These are phyloP conservation scores for Chrysanthemum lavandulifolium DNA, from an alignment of 129 eudicot genomes.

Conservation along the genomic window DNA sequence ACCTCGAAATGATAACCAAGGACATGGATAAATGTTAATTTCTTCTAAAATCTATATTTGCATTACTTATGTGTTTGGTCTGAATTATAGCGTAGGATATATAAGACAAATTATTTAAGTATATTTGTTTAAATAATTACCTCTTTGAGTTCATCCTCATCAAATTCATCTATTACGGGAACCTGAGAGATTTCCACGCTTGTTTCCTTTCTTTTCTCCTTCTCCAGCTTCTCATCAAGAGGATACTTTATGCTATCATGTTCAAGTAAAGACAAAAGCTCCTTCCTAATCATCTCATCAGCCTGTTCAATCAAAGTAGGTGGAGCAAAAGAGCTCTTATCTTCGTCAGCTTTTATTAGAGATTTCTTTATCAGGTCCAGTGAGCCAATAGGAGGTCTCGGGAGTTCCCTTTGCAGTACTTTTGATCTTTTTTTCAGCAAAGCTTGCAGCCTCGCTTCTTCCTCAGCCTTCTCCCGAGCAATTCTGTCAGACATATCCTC, in stretches of 20 bases:
- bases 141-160: slow-evolving; percentile 76
- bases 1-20: too few relatives aligned
- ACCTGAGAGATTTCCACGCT: slow-evolving; percentile 54
- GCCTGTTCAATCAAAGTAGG: slow-evolving; percentile 93
- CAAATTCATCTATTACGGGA: slow-evolving; percentile 79
- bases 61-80: too few relatives aligned
- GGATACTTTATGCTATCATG: slow-evolving; percentile 95
- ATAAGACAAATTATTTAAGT: too few relatives aligned
- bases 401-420: slow-evolving; percentile 95
- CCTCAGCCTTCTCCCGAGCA: slow-evolving; percentile 92
- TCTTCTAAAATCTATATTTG: too few relatives aligned
- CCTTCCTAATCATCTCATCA: slow-evolving; percentile 87
- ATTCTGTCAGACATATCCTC: slow-evolving; percentile 98
- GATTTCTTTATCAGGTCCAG: slow-evolving; percentile 69
- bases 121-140: slow-evolving; percentile 24
- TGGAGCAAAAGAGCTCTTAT: slow-evolving; percentile 94
- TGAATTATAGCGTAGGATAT: too few relatives aligned
- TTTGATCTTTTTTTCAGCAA: slow-evolving; percentile 83
- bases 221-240: slow-evolving; percentile 67
- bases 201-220: slow-evolving; percentile 80
- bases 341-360: slow-evolving; percentile 71
- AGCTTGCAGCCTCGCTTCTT: slow-evolving; percentile 80
- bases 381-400: slow-evolving; percentile 84
- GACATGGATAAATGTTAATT: too few relatives aligned
- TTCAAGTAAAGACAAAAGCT: slow-evolving; percentile 71